Evolutionary conservation across 805 yeast species (phyloP).

Genomic region (Blastobotrys chiropterorum): DNA sequence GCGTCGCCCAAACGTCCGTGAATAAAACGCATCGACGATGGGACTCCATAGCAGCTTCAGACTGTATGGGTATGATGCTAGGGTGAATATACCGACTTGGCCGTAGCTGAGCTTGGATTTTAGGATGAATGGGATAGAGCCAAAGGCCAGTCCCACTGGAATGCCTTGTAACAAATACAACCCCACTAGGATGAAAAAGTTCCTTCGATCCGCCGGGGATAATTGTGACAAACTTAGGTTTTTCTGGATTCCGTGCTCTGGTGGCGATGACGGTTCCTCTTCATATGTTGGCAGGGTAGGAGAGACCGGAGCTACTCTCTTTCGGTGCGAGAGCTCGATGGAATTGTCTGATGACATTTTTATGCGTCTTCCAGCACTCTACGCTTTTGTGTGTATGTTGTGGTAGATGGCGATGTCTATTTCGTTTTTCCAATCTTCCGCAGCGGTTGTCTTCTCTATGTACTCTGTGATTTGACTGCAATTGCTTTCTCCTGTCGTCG

Average conservation of each 20-base stretch:
- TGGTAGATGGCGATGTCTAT: no score
- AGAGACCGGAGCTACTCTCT: slow-evolving; percentile 9
- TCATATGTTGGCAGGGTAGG: slow-evolving; percentile 17
- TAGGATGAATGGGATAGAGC: slow-evolving; percentile 83
- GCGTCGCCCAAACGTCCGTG: slow-evolving; percentile 65
- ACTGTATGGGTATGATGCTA: slow-evolving; percentile 94
- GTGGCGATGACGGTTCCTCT: slow-evolving; percentile 3
- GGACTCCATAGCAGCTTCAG: slow-evolving; percentile 94
- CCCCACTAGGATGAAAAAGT: slow-evolving; percentile 65
- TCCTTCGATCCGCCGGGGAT: slow-evolving; percentile 52
- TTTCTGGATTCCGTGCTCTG: slow-evolving; percentile 1
- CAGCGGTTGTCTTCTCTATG: no score
- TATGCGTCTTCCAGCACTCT: background rate
- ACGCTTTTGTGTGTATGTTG: no score
- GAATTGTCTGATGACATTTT: background rate
- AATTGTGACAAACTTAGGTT: slow-evolving; percentile 25
- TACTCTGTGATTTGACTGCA: background rate
- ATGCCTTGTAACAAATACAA: slow-evolving; percentile 89
- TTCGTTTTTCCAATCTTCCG: no score
- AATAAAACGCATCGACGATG: slow-evolving; percentile 81
- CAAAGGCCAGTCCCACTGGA: slow-evolving; percentile 94
- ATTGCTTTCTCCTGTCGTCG: background rate
- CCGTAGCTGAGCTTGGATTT: slow-evolving; percentile 79
- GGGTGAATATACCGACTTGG: slow-evolving; percentile 82
- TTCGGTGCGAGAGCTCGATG: slow-evolving; percentile 15